Conservation (phyloP, 306 rosid genomes). For the Glycine latifolia region DNA sequence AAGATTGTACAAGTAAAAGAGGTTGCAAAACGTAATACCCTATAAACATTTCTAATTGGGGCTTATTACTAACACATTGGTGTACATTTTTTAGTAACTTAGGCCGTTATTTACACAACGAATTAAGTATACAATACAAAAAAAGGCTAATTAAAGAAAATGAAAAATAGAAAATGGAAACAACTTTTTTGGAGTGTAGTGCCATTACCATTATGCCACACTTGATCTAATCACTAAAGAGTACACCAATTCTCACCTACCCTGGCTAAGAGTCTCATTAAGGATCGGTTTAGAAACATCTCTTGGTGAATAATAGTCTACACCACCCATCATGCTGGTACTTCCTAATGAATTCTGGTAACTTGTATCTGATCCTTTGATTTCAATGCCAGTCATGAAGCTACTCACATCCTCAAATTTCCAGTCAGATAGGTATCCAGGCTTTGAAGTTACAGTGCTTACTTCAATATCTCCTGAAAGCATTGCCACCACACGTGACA, state of each 20-base stretch:
- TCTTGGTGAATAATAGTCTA: slow-evolving; percentile 34
- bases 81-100: background rate
- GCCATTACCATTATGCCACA: background rate
- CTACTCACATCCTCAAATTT: slow-evolving; percentile 58
- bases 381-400: slow-evolving; percentile 34
- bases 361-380: slow-evolving; percentile 48
- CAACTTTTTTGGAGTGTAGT: background rate
- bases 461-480: slow-evolving; percentile 73
- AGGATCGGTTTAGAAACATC: slow-evolving; percentile 47
- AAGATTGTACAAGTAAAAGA: no score
- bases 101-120: background rate
- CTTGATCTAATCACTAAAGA: background rate
- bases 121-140: background rate
- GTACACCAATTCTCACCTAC: slow-evolving; percentile 46
- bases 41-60: background rate
- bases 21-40: background rate
- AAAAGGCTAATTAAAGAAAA: background rate
- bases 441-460: slow-evolving; percentile 58
- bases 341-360: slow-evolving; percentile 43
- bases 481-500: slow-evolving; percentile 85
- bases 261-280: slow-evolving; percentile 36
- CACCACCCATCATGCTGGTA: slow-evolving; percentile 49
- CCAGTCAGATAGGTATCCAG: slow-evolving; percentile 77
- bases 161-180: background rate
- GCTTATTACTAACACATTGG: background rate